Conservation (phyloP, 2,329 filamentous ascomycete genomes). For the Paecilomyces sp. region DNA sequence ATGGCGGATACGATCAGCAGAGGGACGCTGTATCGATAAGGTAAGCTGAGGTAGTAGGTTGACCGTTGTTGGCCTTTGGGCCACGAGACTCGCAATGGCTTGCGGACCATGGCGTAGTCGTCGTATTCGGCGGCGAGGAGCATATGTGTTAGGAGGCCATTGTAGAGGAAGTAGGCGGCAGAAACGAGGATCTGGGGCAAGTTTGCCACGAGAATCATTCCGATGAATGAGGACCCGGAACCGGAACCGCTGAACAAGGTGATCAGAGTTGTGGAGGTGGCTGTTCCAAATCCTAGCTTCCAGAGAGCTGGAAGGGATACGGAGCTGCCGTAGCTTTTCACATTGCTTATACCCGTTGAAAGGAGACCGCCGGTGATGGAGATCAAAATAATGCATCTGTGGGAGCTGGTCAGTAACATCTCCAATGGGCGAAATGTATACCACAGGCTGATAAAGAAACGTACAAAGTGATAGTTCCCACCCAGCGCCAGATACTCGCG, state of each 20-base stretch:
- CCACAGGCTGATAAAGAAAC: neutral
- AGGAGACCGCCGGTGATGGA: neutral
- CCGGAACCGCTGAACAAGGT: neutral
- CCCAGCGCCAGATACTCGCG: conserved; percentile 2
- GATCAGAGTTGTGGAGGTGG: neutral
- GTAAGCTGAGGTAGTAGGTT: conserved; percentile 39
- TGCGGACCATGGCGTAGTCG: conserved; percentile 26
- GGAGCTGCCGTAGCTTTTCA: neutral
- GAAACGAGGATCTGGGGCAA: conserved; percentile 24
- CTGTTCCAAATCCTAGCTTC: neutral
- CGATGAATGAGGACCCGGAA: neutral
- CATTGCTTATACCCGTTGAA: neutral
- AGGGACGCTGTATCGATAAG: conserved; percentile 35
- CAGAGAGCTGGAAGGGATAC: neutral
- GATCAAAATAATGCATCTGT: neutral
- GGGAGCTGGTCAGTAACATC: neutral
- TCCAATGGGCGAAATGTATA: neutral
- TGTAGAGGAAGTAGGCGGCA: conserved; percentile 23
- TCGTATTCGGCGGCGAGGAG: conserved; percentile 42
- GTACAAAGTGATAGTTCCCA: conserved; percentile 3
- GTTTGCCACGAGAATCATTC: conserved; percentile 20
- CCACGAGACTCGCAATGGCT: conserved; percentile 37
- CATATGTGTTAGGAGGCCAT: conserved; percentile 36
- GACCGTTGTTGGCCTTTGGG: conserved; percentile 35
- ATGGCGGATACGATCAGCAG: conserved; percentile 24